Evolutionary conservation across 2,329 filamentous ascomycete species (phyloP).

Genomic region (Talaromyces sp.): DNA sequence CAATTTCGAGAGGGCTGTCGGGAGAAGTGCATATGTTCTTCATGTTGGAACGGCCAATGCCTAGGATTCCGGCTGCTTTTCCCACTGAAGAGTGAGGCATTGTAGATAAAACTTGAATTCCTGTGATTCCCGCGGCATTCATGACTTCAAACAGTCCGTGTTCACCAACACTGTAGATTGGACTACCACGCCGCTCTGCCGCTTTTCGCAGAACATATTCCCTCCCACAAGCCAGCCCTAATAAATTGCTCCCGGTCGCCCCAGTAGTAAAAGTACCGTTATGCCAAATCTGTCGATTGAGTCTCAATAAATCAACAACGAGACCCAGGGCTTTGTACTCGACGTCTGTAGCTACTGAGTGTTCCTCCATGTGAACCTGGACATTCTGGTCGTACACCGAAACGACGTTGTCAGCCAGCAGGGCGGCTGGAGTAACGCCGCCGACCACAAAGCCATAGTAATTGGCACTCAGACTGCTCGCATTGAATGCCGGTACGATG

Average conservation of each 20-base stretch:
- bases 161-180: slow-evolving; percentile 57
- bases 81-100: slow-evolving; percentile 77
- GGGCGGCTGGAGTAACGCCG: slow-evolving; percentile 71
- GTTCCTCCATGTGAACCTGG: slow-evolving; percentile 71
- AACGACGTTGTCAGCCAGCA: slow-evolving; percentile 80
- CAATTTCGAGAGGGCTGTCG: slow-evolving; percentile 63
- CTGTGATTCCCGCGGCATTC: slow-evolving; percentile 57
- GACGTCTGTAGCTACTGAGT: slow-evolving; percentile 71
- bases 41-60: slow-evolving; percentile 68
- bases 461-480: slow-evolving; percentile 59
- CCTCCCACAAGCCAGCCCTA: slow-evolving; percentile 66
- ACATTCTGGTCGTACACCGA: slow-evolving; percentile 79
- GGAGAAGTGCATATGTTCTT: slow-evolving; percentile 50
- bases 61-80: slow-evolving; percentile 79
- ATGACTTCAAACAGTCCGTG: slow-evolving; percentile 67
- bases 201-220: slow-evolving; percentile 53
- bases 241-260: slow-evolving; percentile 61
- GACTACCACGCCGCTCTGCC: slow-evolving; percentile 33
- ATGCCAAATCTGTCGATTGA: slow-evolving; percentile 58
- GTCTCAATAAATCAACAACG: slow-evolving; percentile 62
- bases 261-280: slow-evolving; percentile 80
- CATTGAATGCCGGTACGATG: slow-evolving; percentile 58
- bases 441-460: slow-evolving; percentile 93
- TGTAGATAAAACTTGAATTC: slow-evolving; percentile 74
- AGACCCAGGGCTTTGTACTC: slow-evolving; percentile 70